Base-by-base conservation (phyloP, 805 yeast genomes). In the Starmerella sp. region DNA sequence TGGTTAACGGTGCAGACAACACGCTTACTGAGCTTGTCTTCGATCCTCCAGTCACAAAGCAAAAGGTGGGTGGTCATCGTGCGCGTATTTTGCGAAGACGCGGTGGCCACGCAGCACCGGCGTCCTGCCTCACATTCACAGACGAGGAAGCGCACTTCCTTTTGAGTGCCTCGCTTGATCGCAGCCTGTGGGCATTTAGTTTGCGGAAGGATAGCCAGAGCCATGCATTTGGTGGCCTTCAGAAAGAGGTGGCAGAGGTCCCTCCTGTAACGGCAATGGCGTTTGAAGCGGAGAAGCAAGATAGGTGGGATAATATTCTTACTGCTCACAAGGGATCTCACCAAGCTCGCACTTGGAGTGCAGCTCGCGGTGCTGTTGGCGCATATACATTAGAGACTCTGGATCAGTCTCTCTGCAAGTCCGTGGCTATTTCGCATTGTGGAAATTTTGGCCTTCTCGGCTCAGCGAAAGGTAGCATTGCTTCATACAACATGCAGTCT, bases 91-190 rank as follows among this genome's bases (percentile, higher is more conserved):
- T 95, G 63, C 80, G 98, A 67, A 85, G 95, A 0, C 79, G 98
- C 66, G 97, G 97, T 63, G 99, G 99, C n/a, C 98, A 93, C 68
- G 81, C 95, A 4, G 84, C 86, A 34, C 95, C 98, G 3, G 95
- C 97, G 2, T 75, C 84, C 0, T 66, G 79, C 5, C 80, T 93
- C 42, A 72, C 74, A 29, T 93, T 93, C 69, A 86, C 95, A 5
- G 84, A 56, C 36, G 57, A 57, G 6, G 81, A 81, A 48, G 81
- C 95, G 2, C 98, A 95, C 69, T 86, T 81, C 68, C 66, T 95
- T 10, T 75, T 86, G 53, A 86, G 96, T 52, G 95, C 95, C 1
- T 86, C 97, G 0, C 77, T 82, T 59, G 98, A 93, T 70, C 77
- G 78, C 63, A 77, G 95, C 1, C 76, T 95, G 62, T 93, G 97